Percentiles rank a stretch among this genome's conserved stretches.
Evolutionary conservation across 1,284 basidiomycete species (phyloP).

Genomic region (Ustilago crameri): DNA sequence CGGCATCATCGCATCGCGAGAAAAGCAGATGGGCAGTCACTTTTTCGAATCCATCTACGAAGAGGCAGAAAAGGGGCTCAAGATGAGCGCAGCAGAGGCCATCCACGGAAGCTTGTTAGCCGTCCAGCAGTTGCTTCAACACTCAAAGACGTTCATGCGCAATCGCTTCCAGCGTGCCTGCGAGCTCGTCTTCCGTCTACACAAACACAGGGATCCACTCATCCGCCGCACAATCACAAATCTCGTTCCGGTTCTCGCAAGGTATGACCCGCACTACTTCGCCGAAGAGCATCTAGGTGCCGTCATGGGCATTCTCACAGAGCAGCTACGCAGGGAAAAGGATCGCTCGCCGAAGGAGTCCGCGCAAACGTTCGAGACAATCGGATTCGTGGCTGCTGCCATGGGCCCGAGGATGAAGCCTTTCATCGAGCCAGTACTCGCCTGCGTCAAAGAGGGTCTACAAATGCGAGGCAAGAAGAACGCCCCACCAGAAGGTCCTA

Average conservation of each 20-base stretch:
- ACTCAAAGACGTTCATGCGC: slow-evolving; percentile 95
- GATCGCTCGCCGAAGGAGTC: slow-evolving; percentile 59
- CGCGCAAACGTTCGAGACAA: slow-evolving; percentile 81
- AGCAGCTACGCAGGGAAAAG: slow-evolving; percentile 59
- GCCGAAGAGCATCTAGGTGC: slow-evolving; percentile 63
- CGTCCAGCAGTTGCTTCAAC: slow-evolving; percentile 88
- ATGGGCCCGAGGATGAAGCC: slow-evolving; percentile 94
- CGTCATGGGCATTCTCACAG: slow-evolving; percentile 59
- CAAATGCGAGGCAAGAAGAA: slow-evolving; percentile 90
- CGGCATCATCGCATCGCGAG: slow-evolving; percentile 63
- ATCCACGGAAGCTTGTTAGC: slow-evolving; percentile 94
- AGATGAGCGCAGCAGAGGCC: slow-evolving; percentile 81
- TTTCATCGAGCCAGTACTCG: slow-evolving; percentile 92
- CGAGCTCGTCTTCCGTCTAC: slow-evolving; percentile 90
- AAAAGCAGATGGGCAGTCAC: slow-evolving; percentile 67
- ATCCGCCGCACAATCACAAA: slow-evolving; percentile 74
- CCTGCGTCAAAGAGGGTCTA: slow-evolving; percentile 87
- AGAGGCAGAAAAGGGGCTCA: slow-evolving; percentile 87
- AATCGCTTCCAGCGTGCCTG: slow-evolving; percentile 88
- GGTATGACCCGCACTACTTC: slow-evolving; percentile 66
- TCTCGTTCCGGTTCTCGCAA: slow-evolving; percentile 63
- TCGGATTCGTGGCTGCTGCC: slow-evolving; percentile 91
- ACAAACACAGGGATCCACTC: slow-evolving; percentile 87
- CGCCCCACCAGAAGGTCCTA: slow-evolving; percentile 90
- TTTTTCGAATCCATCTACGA: slow-evolving; percentile 72